Base-by-base conservation (phyloP, 768 basidiomycete species). In the Russula griseocarnosa region DNA sequence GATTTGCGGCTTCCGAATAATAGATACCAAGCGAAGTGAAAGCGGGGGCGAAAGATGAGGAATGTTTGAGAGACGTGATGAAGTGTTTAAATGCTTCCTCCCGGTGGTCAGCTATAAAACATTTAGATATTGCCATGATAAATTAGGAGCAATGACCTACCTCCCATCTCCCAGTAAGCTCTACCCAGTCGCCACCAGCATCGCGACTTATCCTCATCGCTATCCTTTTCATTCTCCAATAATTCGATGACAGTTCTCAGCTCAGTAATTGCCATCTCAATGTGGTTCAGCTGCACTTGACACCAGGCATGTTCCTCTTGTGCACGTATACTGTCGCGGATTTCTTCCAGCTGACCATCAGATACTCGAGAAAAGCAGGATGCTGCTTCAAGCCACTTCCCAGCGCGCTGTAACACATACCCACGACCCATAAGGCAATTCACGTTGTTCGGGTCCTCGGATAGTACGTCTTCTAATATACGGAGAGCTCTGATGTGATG, bases 1-100 rank as follows among this genome's bases (percentile, higher is more conserved):
- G 92, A 13, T 78, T 75, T 4, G 82, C 77, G 62, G 77, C 79
- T 47, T 94, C 88, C 22, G 82, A 75, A 74, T 98, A 98, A 75
- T 94, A 94, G 53, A 92, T 78, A 8, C 97, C 97, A 3, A 99
- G 83, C 1, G 93, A 93, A 3, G 96, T 96, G 73, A 93, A 98
- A 0, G 97, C 87, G 1, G 97, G 89, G 0, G 96, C 94, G 72
- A 87, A 97, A 10, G 82, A 78, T 0, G 90, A 74, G 56, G 83
- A 82, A 34, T 82, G 84, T 71, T 92, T 91, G 36, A 98, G 81
- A 0, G 96, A 81, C 3, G 80, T 77, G 66, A 97, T 90, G 76
- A 90, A 97, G 70, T 81, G 79, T 18, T 83, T 81, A 74, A 90
- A 97, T 0, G 92, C 87, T 62, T 85, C 82, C 64, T 90, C 83